Conservation (phyloP, 352 stramenopile genomes). For the Phytophthora ohioensis region DNA sequence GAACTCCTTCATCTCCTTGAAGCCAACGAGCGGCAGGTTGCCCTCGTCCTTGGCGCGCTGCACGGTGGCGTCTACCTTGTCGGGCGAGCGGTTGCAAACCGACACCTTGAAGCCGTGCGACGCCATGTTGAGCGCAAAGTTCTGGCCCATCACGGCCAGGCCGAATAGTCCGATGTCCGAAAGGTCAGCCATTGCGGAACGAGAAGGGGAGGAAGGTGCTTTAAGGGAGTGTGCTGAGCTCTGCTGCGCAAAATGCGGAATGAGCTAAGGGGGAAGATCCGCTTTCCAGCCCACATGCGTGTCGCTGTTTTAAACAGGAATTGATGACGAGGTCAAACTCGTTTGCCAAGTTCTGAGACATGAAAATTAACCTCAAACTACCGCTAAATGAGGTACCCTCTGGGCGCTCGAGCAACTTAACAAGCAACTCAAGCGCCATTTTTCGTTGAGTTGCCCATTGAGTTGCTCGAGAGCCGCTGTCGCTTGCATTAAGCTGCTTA, state of each 20-base stretch:
- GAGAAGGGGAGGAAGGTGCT: neutral
- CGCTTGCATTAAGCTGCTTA: too few relatives aligned
- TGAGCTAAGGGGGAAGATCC: conserved; percentile 30
- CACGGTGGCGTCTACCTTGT: conserved; percentile 97
- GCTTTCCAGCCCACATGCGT: neutral
- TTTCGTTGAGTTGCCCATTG: too few relatives aligned
- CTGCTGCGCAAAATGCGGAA: conserved; percentile 39
- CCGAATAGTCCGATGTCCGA: conserved; percentile 92
- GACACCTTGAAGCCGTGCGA: conserved; percentile 97
- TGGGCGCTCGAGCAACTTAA: too few relatives aligned
- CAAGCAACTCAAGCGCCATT: too few relatives aligned
- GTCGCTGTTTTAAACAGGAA: conserved; percentile 16
- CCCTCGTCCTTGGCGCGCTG: conserved; percentile 95
- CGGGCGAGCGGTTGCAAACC: conserved; percentile 97
- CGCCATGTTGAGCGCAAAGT: conserved; percentile 99
- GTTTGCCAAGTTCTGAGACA: conserved; percentile 27
- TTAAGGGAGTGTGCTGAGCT: conserved; percentile 12
- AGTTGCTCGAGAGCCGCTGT: too few relatives aligned
- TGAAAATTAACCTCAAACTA: conserved; percentile 13
- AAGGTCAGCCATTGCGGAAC: conserved; percentile 57
- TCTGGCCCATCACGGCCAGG: conserved; percentile 97
- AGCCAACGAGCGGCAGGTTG: conserved; percentile 94
- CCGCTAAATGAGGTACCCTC: too few relatives aligned
- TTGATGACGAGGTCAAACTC: conserved; percentile 12
- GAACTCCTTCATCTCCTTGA: conserved; percentile 94